phyloP scores from a whole-genome alignment of 2,329 filamentous ascomycete species.

The Lasiodiplodia hormozganensis region DNA sequence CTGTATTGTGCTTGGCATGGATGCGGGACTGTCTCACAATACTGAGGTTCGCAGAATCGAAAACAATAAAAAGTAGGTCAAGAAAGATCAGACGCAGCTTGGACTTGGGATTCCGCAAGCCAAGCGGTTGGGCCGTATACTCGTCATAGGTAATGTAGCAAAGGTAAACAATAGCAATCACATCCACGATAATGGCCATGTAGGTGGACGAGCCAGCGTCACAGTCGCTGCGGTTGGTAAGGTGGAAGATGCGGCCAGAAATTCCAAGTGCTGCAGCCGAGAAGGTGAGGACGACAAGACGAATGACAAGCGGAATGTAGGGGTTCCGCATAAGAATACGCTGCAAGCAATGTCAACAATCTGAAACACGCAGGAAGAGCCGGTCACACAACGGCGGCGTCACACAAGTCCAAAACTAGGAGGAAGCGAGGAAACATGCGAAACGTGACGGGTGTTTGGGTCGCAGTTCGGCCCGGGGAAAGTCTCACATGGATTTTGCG shows the following conservation, averaged over 20 bases:
- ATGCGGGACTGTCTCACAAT: slow-evolving; percentile 50
- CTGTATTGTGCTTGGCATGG: not conserved
- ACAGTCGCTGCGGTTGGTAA: slow-evolving; percentile 59
- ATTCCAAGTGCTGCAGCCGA: slow-evolving; percentile 83
- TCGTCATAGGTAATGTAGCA: slow-evolving; percentile 96
- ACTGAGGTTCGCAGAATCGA: slow-evolving; percentile 91
- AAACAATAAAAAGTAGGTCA: slow-evolving; percentile 96
- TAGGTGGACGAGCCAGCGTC: slow-evolving; percentile 69
- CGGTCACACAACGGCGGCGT: slow-evolving; percentile 19
- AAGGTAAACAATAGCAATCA: slow-evolving; percentile 87
- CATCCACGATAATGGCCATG: slow-evolving; percentile 89
- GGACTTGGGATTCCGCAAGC: slow-evolving; percentile 79
- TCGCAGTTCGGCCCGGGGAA: slow-evolving; percentile 15
- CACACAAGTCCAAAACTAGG: slow-evolving; percentile 19
- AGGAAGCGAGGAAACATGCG: slow-evolving; percentile 12
- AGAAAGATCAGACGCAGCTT: slow-evolving; percentile 91
- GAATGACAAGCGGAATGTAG: slow-evolving; percentile 83
- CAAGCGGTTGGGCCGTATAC: slow-evolving; percentile 91
- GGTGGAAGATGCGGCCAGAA: slow-evolving; percentile 74
- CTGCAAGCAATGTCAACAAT: slow-evolving; percentile 36
- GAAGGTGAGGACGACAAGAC: slow-evolving; percentile 81
- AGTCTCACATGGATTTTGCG: slow-evolving; percentile 62
- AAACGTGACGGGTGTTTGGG: slow-evolving; percentile 22
- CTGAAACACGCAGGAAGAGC: slow-evolving; percentile 21
- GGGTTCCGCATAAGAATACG: slow-evolving; percentile 77